These are phyloP conservation scores for Heliamphora exappendiculata DNA, from an alignment of 148 eudicot species.

Conservation along the genomic window DNA sequence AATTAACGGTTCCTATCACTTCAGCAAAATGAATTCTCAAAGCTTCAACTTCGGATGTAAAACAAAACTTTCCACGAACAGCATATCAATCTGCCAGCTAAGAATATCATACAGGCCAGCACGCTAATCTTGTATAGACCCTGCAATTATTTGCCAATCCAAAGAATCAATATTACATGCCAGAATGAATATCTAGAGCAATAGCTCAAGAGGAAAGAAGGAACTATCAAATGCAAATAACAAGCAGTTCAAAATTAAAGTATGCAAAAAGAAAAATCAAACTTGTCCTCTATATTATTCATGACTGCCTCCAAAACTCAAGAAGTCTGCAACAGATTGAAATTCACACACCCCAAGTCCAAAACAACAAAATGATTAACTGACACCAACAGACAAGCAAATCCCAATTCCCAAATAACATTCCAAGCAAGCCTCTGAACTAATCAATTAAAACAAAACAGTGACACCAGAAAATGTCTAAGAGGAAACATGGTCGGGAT, in stretches of 20 bases:
- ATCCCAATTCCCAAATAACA: background rate
- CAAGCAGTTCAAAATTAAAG: slow-evolving; percentile 5
- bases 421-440: background rate
- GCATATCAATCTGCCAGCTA: slow-evolving; percentile 98
- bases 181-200: slow-evolving; percentile 23
- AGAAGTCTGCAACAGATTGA: slow-evolving; percentile 11
- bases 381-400: background rate
- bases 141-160: slow-evolving; percentile 98
- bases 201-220: slow-evolving; percentile 26
- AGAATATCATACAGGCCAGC: slow-evolving; percentile 88
- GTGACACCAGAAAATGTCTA: background rate
- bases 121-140: slow-evolving; percentile 82
- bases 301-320: background rate
- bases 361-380: background rate
- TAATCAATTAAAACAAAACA: background rate
- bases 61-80: slow-evolving; percentile 76
- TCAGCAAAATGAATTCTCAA: no score
- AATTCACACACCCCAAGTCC: slow-evolving; percentile 6
- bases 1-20: no score
- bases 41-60: slow-evolving; percentile 94
- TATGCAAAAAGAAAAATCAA: slow-evolving; percentile 1
- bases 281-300: slow-evolving; percentile 8
- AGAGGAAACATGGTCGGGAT: background rate
- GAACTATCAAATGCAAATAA: slow-evolving; percentile 5
- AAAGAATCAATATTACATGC: slow-evolving; percentile 66